Base-by-base conservation (phyloP, 148 eudicot genomes). In the Nepenthes gracilis region DNA sequence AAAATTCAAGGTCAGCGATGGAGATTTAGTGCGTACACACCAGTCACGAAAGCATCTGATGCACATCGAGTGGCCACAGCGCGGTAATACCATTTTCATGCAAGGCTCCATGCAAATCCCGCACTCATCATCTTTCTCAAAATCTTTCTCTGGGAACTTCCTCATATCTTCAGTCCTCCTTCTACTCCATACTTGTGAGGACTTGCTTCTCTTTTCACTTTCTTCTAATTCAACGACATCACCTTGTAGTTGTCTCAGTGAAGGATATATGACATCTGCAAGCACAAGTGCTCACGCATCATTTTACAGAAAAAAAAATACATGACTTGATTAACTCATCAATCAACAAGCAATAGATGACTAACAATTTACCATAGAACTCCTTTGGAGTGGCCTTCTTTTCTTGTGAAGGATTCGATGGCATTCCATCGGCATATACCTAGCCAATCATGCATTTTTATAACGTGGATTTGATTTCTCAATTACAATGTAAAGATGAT, bases 41-140 rank as follows among this genome's bases (percentile, higher is more conserved):
- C 97, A 91, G 62, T 91, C 86, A 51, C 74, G 73, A 76, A 83
- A 91, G 70, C 97, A 91, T 15, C 63, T 64, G 55, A 74, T 75
- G 81, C 97, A 91, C 87, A 91, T 71, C 12, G 86, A 81, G 73
- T 91, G 97, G 51, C 87, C 87, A 55, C 97, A 91, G 64, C 78
- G 63, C 2, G 97, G 97, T 55, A 91, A 61, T 12, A 77, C 96
- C 71, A 85, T 78, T 60, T 83, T 83, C 4, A 81, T 69, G 69
- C 79, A 72, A 60, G 66, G 64, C 70, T 91, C 97, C 93, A 87
- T 72, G 60, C 97, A 91, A 69, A 91, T 91, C 10, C 88, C 87
- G 58, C 97, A 91, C 61, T 91, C 97, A 32, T 85, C 87, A 35
- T 91, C 97, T 65, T 74, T 64, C 32, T 79, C 81, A 9, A 67